These are phyloP conservation scores for Byssoonygena ceratinophila DNA, from an alignment of 2,329 filamentous ascomycete genomes.

Conservation along the genomic window DNA sequence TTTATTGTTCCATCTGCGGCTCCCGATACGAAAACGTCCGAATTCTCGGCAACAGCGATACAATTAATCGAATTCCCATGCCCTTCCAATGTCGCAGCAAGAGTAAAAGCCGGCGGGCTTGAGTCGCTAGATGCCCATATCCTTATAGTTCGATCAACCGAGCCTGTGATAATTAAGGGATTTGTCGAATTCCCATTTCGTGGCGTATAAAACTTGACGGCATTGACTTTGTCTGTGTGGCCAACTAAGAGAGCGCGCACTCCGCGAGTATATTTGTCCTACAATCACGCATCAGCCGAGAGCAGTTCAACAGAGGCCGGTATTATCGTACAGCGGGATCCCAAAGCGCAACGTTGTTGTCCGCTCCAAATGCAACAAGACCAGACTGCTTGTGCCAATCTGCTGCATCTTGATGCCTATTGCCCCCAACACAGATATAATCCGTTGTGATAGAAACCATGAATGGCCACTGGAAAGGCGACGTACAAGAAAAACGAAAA, in stretches of 20 bases:
- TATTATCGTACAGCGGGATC: constrained; percentile 57
- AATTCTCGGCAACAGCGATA: constrained; percentile 39
- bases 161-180: constrained; percentile 62
- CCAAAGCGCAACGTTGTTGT: constrained; percentile 85
- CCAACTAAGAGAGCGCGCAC: constrained; percentile 59
- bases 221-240: constrained; percentile 71
- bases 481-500: not conserved
- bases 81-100: constrained; percentile 45
- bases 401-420: constrained; percentile 76
- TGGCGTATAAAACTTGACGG: constrained; percentile 62
- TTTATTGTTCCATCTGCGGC: constrained; percentile 54
- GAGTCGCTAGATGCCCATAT: constrained; percentile 43
- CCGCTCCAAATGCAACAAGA: constrained; percentile 76
- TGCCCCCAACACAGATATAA: constrained; percentile 69
- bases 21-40: constrained; percentile 46
- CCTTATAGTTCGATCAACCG: constrained; percentile 65
- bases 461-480: constrained; percentile 13
- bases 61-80: constrained; percentile 68
- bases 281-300: constrained; percentile 3
- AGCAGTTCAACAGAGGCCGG: not conserved
- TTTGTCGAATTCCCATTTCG: constrained; percentile 29
- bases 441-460: constrained; percentile 36
- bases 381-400: constrained; percentile 68
- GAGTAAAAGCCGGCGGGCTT: constrained; percentile 28
- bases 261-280: constrained; percentile 44